Evolutionary conservation across 176 grass and related monocot genomes (phyloP), one percentile per base, ranked within the genome.

Genomic region (Echinochloa phyllopogon): DNA sequence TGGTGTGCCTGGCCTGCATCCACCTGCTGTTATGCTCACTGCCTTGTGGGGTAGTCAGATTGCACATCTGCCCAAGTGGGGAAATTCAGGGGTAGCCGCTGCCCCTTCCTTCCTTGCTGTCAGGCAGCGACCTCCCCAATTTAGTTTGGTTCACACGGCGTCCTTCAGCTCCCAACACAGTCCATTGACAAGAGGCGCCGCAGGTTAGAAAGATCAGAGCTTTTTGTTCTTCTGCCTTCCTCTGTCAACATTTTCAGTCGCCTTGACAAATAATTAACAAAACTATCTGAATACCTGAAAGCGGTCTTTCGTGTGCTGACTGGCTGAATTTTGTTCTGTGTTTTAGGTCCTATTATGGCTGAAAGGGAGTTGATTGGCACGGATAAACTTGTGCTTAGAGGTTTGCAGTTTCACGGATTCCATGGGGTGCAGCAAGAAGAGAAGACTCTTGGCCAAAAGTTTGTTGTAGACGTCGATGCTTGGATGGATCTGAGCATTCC

Each of bases 351-450:
- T n/a, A 3, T 51, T 52, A 85, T 94, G 89, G 76, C 43, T 49
- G 85, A 83, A 82, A 80, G 55, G 50, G 92, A 92, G 25, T 57
- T 90, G 17, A 11, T 82, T 17, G 39, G 86, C 63, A 84, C 88
- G 61, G 94, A 94, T 84, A 97, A 90, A 73, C 85, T 94, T 24
- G 75, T 92, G 40, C 78, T 92, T 47, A 74, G 87, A 82, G 94
- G 94, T 5, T 86, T 92, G 61, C 82, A 84, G 76, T 97, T 97
- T 72, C 91, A 97, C 71, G 94, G 94, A 74, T 94, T 92, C 76
- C 94, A 97, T 86, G 89, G 91, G 7, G 94, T 97, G 36, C 92
- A 90, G 25, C 72, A 58, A 57, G 94, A 97, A 78, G 91, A 94
- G 39, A 94, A 97, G 71, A 94, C 79, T 1, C 80, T 92, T 4